Base-by-base conservation (phyloP, 1,284 basidiomycete species). In the Singerocomus rubriflavus region DNA sequence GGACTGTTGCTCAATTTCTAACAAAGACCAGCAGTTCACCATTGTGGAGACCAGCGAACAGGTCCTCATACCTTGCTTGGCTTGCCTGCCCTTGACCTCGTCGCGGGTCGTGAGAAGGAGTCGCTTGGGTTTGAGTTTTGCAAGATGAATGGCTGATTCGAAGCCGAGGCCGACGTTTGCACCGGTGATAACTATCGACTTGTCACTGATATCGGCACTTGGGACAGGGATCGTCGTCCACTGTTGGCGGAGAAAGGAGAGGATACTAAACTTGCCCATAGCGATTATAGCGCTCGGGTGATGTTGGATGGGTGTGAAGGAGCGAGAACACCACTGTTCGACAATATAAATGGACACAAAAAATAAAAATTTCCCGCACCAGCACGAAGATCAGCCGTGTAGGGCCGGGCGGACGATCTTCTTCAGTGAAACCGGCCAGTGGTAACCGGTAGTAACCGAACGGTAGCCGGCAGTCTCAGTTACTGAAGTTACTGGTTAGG, bases 111-210 rank as follows among this genome's bases (percentile, higher is more conserved):
- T 69, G 14, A 71, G 52, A 30, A 68, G 50, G 17, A 71, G 55
- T 30, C 46, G 53, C 35, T 47, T 59, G 6, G 68, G 63, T 11
- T 53, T 55, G 42, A 69, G 59, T 25, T 55, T 54, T n/a, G 67
- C 60, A 11, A 69, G 46, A 35, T 57, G 61, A 38, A 63, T 48
- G 14, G 62, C 66, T 11, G 69, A 64, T 53, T 69, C 70, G n/a
- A 64, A 58, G 8, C 68, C 70, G 6, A 70, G 58, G n/a, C 70
- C 70, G 25, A 60, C 56, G 44, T 71, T 71, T 25, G 65, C 51
- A n/a, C 69, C 65, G 0, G 57, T 61, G 32, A 71, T 42, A 8
- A 70, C 46, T 10, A 71, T 52, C 1, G 65, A 62, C 50, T 64
- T 62, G 46, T 64, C 59, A 11, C 57, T 57, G 37, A 72, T 51